These are phyloP conservation scores for Plectosphaerella sp. DNA, from an alignment of 2,329 filamentous ascomycete genomes.

Conservation along the genomic window DNA sequence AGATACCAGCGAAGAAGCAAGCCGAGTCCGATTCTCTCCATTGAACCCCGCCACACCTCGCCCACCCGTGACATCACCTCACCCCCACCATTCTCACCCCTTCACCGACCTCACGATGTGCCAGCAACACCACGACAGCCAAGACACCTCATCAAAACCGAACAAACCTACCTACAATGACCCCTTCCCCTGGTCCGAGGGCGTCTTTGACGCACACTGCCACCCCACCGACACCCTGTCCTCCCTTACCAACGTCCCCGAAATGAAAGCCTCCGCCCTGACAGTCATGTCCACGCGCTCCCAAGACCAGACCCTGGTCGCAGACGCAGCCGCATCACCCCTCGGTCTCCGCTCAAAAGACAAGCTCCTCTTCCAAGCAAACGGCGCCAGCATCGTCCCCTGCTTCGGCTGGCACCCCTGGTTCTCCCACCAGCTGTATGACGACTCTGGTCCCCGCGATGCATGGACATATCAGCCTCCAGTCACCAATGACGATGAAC, in stretches of 20 bases:
- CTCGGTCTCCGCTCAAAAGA: slow-evolving; percentile 39
- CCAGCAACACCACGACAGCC: background rate
- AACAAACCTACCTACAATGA: background rate
- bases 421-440: slow-evolving; percentile 75
- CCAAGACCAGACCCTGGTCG: slow-evolving; percentile 72
- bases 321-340: slow-evolving; percentile 50
- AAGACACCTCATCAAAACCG: background rate
- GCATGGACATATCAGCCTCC: slow-evolving; percentile 29
- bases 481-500: slow-evolving; percentile 11
- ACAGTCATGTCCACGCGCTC: slow-evolving; percentile 74
- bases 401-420: slow-evolving; percentile 88
- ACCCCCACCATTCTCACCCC: too few species aligned
- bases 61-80: too few species aligned
- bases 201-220: slow-evolving; percentile 75
- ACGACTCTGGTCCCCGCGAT: slow-evolving; percentile 38
- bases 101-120: background rate
- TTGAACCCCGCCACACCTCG: too few species aligned
- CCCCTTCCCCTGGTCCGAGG: slow-evolving; percentile 64
- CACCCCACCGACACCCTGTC: slow-evolving; percentile 77
- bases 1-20: too few species aligned
- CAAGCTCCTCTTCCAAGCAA: slow-evolving; percentile 16
- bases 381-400: slow-evolving; percentile 41
- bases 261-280: slow-evolving; percentile 62
- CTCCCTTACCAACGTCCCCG: slow-evolving; percentile 50
- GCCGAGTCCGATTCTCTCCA: too few species aligned